phyloP scores from a whole-genome alignment of 176 grass and related monocot species.

The Canna indica region DNA sequence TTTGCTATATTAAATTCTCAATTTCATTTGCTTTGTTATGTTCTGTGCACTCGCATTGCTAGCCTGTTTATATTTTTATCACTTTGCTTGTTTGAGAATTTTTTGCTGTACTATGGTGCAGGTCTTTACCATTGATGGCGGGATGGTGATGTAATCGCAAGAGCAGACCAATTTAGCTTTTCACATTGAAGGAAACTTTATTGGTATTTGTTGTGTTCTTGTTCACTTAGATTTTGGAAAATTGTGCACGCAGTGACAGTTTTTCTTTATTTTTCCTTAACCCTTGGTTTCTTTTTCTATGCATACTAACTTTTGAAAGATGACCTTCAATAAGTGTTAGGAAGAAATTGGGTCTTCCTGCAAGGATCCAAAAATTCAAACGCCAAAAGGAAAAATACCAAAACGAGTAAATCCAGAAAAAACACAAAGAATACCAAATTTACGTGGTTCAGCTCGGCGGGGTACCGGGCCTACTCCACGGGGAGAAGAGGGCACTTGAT shows the following conservation, averaged over 20 bases:
- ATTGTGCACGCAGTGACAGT: neutral
- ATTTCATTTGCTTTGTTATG: neutral
- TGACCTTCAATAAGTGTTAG: too few relatives aligned
- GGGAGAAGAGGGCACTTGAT: too few relatives aligned
- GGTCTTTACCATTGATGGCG: slow-evolving; percentile 79
- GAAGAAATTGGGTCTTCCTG: too few relatives aligned
- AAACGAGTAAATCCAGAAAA: too few relatives aligned
- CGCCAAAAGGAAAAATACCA: too few relatives aligned
- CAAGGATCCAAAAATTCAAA: too few relatives aligned
- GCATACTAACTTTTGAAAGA: too few relatives aligned
- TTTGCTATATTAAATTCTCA: too few relatives aligned
- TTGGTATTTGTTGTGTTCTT: neutral
- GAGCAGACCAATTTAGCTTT: neutral
- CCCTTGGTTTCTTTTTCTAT: too few relatives aligned
- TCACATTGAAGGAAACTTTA: neutral
- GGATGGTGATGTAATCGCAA: slow-evolving; percentile 52
- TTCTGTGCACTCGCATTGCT: neutral
- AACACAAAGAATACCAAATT: too few relatives aligned
- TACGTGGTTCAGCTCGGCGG: too few relatives aligned
- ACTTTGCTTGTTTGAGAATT: slow-evolving; percentile 1
- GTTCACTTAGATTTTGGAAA: neutral
- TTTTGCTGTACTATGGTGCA: slow-evolving; percentile 18
- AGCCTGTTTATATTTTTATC: neutral
- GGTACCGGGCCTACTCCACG: too few relatives aligned
- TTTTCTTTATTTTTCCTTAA: neutral